phyloP scores from a whole-genome alignment of 257 asterid species.

The Ehretia macrophylla region DNA sequence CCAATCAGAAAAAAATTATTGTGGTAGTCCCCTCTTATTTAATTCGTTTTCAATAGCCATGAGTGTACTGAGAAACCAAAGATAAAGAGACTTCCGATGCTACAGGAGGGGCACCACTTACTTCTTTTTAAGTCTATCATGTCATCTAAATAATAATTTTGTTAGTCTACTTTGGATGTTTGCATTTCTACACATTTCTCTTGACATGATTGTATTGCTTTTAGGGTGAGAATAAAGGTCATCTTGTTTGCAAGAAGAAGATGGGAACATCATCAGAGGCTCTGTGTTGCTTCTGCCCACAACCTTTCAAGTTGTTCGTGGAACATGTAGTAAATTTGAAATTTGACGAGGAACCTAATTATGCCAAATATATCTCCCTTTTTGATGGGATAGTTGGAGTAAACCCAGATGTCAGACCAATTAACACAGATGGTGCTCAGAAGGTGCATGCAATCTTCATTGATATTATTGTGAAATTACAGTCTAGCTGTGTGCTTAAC shows the following conservation, averaged over 20 bases:
- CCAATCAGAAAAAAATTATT: no score
- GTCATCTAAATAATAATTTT: background rate
- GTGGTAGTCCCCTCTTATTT: no score
- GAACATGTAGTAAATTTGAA: background rate
- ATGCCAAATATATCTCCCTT: background rate
- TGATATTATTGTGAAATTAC: background rate
- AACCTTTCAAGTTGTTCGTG: background rate
- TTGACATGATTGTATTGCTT: background rate
- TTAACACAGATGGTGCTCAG: slow-evolving; percentile 7
- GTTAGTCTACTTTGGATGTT: background rate
- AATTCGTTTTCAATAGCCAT: no score
- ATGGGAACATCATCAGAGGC: background rate
- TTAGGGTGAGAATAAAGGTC: background rate
- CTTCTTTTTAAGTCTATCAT: no score
- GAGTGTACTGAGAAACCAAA: no score
- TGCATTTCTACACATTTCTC: no score
- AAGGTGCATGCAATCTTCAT: background rate
- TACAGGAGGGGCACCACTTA: no score
- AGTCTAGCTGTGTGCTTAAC: background rate
- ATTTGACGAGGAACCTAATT: slow-evolving; percentile 1
- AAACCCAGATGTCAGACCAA: slow-evolving; percentile 6
- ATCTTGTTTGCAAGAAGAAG: background rate
- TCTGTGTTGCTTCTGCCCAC: background rate
- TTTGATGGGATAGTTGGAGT: slow-evolving; percentile 4
- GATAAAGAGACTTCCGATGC: no score